Conservation (phyloP, 1,139 yeast genomes). For the Blastobotrys serpentis region DNA sequence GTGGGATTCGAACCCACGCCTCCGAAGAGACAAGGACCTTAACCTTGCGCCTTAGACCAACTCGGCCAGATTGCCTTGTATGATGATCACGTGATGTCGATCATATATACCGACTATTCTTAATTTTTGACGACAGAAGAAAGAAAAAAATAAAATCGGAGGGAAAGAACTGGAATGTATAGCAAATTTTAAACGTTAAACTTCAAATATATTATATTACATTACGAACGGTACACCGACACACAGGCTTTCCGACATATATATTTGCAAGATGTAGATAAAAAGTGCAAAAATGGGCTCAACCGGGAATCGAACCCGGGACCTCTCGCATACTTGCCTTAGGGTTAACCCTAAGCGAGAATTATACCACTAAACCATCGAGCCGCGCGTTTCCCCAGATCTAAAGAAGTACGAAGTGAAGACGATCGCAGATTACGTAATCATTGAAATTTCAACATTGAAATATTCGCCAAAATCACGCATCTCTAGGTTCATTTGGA, state of each 20-base stretch:
- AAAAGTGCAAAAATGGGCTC: neutral
- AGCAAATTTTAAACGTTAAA: too few species aligned
- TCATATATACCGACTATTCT: neutral
- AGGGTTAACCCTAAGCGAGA: neutral
- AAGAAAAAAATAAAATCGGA: too few species aligned
- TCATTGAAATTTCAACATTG: neutral
- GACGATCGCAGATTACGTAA: neutral
- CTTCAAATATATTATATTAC: too few species aligned
- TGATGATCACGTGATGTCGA: neutral
- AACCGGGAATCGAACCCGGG: neutral
- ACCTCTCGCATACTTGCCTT: neutral
- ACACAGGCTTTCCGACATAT: too few species aligned
- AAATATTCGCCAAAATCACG: too few species aligned
- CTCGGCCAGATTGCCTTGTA: slow-evolving; percentile 33
- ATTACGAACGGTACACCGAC: too few species aligned
- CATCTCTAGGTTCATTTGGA: too few species aligned
- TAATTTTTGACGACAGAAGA: neutral
- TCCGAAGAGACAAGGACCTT: slow-evolving; percentile 33
- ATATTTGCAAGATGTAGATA: too few species aligned
- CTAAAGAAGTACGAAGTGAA: neutral
- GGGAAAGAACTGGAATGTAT: too few species aligned
- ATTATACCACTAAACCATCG: neutral
- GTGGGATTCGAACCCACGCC: slow-evolving; percentile 37
- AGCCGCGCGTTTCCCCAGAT: neutral
- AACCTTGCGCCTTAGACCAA: too few species aligned